phyloP scores from a whole-genome alignment of 2,329 filamentous ascomycete genomes.

The Onygenales sp. region DNA sequence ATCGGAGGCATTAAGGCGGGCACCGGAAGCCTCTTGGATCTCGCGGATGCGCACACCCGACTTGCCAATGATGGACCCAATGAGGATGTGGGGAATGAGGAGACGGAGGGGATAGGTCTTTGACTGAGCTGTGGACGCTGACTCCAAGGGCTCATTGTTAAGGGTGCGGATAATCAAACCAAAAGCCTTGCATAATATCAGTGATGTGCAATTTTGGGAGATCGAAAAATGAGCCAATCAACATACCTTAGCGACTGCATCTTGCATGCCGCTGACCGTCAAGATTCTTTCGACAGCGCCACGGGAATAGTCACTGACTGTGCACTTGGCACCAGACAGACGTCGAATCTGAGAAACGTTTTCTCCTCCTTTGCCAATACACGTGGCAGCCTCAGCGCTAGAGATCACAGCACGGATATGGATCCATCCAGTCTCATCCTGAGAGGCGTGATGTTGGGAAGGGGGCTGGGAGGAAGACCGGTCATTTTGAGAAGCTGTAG shows the following conservation, averaged over 20 bases:
- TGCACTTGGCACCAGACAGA: conserved; percentile 94
- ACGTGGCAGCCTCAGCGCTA: conserved; percentile 91
- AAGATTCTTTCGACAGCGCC: conserved; percentile 95
- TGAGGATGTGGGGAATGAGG: conserved; percentile 91
- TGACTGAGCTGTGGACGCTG: conserved; percentile 81
- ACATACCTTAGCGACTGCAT: conserved; percentile 88
- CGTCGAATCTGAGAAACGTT: conserved; percentile 96
- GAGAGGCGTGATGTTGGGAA: conserved; percentile 39
- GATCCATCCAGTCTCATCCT: conserved; percentile 93
- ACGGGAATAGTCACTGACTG: conserved; percentile 95
- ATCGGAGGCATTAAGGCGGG: conserved; percentile 91
- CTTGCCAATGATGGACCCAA: conserved; percentile 98
- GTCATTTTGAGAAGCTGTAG: conserved; percentile 46
- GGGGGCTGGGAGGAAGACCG: conserved; percentile 32
- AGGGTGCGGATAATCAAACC: conserved; percentile 95
- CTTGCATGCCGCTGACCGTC: conserved; percentile 91
- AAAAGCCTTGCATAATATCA: conserved; percentile 59
- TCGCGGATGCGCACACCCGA: conserved; percentile 91
- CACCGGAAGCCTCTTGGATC: conserved; percentile 95
- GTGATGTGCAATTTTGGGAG: conserved; percentile 11
- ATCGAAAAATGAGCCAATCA: conserved; percentile 4
- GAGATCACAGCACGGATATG: conserved; percentile 96
- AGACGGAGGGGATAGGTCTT: conserved; percentile 96
- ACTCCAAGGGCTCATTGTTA: conserved; percentile 88
- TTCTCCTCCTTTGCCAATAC: conserved; percentile 97